phyloP scores from a whole-genome alignment of 1,284 basidiomycete genomes.

The Sphaerobolus stellatus region DNA sequence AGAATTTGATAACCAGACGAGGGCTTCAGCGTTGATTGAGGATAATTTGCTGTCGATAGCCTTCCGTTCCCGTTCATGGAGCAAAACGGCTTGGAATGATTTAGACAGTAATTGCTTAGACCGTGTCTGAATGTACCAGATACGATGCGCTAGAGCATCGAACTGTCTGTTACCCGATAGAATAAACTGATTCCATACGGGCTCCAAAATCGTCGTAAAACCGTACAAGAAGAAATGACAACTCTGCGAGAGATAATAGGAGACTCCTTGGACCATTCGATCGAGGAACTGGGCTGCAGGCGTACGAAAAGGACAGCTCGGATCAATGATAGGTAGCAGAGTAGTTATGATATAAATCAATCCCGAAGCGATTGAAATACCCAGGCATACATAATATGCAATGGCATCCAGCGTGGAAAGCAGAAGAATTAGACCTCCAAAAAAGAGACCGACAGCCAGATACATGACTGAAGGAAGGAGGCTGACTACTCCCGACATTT shows the following conservation, averaged over 20 bases:
- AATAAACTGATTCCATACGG: not conserved
- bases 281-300: conserved; percentile 3
- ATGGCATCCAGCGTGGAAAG: not conserved
- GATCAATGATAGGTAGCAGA: not conserved
- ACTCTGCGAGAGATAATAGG: not conserved
- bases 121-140: not conserved
- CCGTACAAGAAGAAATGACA: not conserved
- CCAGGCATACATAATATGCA: not conserved
- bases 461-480: conserved; percentile 4
- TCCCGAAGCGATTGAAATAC: not conserved
- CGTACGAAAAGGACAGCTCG: conserved; percentile 5
- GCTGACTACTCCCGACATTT: not conserved
- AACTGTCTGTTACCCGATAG: not conserved
- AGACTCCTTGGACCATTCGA: not conserved
- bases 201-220: not conserved
- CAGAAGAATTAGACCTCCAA: conserved; percentile 2
- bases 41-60: not conserved
- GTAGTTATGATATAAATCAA: not conserved
- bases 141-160: not conserved
- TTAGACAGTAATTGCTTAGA: not conserved
- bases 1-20: conserved; percentile 4
- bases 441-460: conserved; percentile 4
- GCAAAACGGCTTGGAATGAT: not conserved
- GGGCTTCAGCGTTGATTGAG: not conserved
- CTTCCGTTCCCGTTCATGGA: not conserved